These are phyloP conservation scores for Pseudozyma thailandica DNA, from an alignment of 1,284 basidiomycete genomes.

Conservation along the genomic window DNA sequence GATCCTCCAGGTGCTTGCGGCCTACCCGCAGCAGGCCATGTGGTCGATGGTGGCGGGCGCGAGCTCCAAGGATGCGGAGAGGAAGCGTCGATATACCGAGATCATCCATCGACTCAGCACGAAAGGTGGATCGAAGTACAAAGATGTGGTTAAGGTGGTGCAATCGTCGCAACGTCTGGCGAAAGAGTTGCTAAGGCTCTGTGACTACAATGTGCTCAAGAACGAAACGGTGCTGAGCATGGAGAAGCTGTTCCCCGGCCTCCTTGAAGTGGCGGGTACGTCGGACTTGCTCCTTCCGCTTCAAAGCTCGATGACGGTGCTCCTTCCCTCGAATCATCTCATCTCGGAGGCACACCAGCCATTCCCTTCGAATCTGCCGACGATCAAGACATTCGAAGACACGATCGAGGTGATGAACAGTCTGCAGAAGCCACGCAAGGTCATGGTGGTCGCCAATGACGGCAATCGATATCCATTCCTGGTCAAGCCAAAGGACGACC, in stretches of 20 bases:
- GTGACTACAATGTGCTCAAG: constrained; percentile 57
- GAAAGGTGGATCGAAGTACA: constrained; percentile 22
- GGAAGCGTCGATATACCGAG: constrained; percentile 75
- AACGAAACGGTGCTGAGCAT: constrained; percentile 51
- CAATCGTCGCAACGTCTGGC: constrained; percentile 59
- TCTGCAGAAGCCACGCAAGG: constrained; percentile 89
- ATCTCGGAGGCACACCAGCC: constrained; percentile 78
- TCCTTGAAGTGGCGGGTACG: constrained; percentile 46
- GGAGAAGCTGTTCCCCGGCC: constrained; percentile 53
- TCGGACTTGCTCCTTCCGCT: constrained; percentile 75
- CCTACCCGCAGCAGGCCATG: constrained; percentile 89
- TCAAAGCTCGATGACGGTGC: constrained; percentile 91
- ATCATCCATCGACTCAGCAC: constrained; percentile 71
- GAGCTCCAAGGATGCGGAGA: constrained; percentile 80
- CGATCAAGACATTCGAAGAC: constrained; percentile 76
- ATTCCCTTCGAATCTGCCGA: constrained; percentile 82
- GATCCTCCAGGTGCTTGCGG: constrained; percentile 79
- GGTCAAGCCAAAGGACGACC: constrained; percentile 96
- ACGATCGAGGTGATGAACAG: constrained; percentile 92
- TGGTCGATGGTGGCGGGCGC: constrained; percentile 92
- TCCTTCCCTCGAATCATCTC: constrained; percentile 72
- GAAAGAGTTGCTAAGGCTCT: constrained; percentile 62
- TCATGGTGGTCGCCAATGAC: constrained; percentile 84
- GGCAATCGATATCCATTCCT: constrained; percentile 89
- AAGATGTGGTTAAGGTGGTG: constrained; percentile 51